Evolutionary conservation across 345 rosid species (phyloP), one percentile per base, ranked within the genome.

Genomic region (Raphanus sativus): DNA sequence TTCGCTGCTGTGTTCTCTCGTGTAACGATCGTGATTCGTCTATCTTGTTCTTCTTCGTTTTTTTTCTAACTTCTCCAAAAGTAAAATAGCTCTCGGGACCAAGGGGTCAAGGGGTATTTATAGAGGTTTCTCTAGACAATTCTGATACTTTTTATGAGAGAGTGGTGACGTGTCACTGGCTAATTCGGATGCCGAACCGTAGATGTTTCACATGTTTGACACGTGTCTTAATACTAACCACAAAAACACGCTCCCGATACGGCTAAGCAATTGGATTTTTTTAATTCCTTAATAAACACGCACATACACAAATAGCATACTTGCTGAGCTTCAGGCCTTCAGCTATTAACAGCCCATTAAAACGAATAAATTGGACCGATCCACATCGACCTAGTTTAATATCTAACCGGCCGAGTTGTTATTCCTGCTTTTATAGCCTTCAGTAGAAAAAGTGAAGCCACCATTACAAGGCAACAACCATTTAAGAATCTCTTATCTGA

Each of bases 191-290:
- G 5, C 56, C n/a, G 21, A 15, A 15, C 3, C 56, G 56, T 50
- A 50, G 56, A 1, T 5, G 58, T 8, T 28, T 21, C 5, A 21
- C 1, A 0, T 4, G 29, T 6, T 4, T 32, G 75, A 79, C 82
- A 79, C 78, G 78, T 74, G 82, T 13, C 8, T 0, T 0, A 10
- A 71, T 77, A n/a, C 12, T 65, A n/a, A 32, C 73, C 73, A 59
- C 58, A 10, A 4, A 48, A 63, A 64, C 40, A 55, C 73, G 65
- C 63, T 33, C 63, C 60, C 3, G 0, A 73, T 60, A 73, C 81
- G 73, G 48, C 28, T 67, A 78, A 73, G 81, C n/a, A 67, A 78
- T 72, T 11, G 69, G 61, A 65, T 40, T 11, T 3, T n/a, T 40
- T 40, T 6, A 7, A 13, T 40, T 42, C n/a, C 67, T 55, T 55